A percentile compares a stretch with the other conserved stretches of the same genome.
Conservation (phyloP, 2,329 filamentous ascomycete species). For the Sarocladium brachiariae region DNA sequence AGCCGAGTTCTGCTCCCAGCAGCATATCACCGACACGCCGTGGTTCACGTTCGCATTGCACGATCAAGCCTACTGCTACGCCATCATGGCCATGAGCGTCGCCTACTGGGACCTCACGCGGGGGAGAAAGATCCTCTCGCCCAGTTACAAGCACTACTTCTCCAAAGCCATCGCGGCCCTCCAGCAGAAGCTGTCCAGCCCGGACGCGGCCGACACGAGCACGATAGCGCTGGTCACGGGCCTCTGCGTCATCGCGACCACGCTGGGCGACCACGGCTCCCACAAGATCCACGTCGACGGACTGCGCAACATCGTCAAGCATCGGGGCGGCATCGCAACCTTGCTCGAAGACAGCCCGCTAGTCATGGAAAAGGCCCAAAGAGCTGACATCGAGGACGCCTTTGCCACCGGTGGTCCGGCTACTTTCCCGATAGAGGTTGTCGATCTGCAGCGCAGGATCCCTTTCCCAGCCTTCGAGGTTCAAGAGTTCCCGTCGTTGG, state of each 20-base stretch:
- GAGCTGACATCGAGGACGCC: neutral
- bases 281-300: constrained; percentile 24
- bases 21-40: constrained; percentile 11
- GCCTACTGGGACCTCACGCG: constrained; percentile 8
- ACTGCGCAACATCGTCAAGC: constrained; percentile 20
- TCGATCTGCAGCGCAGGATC: neutral
- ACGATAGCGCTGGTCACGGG: constrained; percentile 22
- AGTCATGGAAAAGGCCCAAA: constrained; percentile 12
- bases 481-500: neutral
- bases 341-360: constrained; percentile 11
- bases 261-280: constrained; percentile 16
- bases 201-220: constrained; percentile 18
- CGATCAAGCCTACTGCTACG: constrained; percentile 27
- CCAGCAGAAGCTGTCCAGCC: constrained; percentile 20
- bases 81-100: constrained; percentile 17
- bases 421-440: neutral
- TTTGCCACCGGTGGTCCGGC: neutral
- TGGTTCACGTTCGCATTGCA: constrained; percentile 21
- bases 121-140: constrained; percentile 8
- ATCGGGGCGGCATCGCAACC: constrained; percentile 22
- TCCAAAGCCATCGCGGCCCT: constrained; percentile 20
- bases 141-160: constrained; percentile 19
- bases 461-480: neutral
- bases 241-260: constrained; percentile 18
- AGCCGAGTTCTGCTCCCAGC: constrained; percentile 5